A percentile compares a stretch with the other conserved stretches of the same genome.
phyloP scores from a whole-genome alignment of 75 land plant genomes.

The Picea glauca region DNA sequence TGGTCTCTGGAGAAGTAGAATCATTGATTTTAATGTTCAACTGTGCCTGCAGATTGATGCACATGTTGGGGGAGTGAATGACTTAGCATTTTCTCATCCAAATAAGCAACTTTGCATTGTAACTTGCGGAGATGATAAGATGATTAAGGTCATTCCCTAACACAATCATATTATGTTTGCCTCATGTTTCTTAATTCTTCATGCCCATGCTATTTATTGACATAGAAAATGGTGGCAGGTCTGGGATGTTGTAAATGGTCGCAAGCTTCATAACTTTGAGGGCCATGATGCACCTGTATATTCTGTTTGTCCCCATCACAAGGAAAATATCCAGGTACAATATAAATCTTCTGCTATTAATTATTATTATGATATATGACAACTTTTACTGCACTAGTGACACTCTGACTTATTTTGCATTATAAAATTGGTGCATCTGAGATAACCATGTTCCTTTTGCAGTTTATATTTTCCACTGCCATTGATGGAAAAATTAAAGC shows the following conservation, averaged over 20 bases:
- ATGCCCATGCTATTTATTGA: too few relatives aligned
- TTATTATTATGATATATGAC: too few relatives aligned
- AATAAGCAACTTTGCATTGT: conserved; percentile 67
- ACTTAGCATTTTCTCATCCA: conserved; percentile 85
- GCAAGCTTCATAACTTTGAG: conserved; percentile 36
- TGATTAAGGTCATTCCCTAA: conserved; percentile 58
- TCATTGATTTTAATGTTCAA: too few relatives aligned
- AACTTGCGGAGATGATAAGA: conserved; percentile 92
- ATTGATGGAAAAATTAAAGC: conserved; percentile 85
- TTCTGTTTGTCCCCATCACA: conserved; percentile 72
- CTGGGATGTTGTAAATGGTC: conserved; percentile 31
- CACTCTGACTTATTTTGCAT: too few relatives aligned
- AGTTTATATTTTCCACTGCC: conserved; percentile 87
- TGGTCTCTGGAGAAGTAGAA: too few relatives aligned
- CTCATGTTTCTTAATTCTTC: too few relatives aligned
- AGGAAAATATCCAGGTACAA: conserved; percentile 66
- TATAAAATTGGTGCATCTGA: too few relatives aligned
- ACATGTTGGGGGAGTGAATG: conserved; percentile 89
- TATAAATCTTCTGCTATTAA: too few relatives aligned
- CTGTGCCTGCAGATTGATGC: conserved; percentile 69
- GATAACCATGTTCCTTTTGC: neutral
- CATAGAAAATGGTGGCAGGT: conserved; percentile 8
- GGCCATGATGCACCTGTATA: conserved; percentile 80
- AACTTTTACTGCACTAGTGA: too few relatives aligned
- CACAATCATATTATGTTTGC: too few relatives aligned